Evolutionary conservation across 2,329 filamentous ascomycete species (phyloP).

Genomic region (Aspergillus texensis): DNA sequence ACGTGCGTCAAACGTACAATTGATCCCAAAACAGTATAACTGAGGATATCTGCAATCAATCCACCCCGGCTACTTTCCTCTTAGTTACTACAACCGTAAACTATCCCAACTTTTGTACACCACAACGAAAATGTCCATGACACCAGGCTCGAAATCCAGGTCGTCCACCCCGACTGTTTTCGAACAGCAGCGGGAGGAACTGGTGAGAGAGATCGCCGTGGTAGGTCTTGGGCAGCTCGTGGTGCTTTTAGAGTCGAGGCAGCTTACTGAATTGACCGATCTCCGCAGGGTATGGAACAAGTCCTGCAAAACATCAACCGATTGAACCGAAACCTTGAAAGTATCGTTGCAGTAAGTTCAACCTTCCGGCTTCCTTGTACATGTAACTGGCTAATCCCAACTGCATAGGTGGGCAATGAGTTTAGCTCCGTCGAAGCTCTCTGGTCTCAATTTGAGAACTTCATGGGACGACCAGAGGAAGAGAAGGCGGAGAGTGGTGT

Average conservation of each 20-base stretch:
- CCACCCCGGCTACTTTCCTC: too few species aligned
- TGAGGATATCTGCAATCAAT: background rate
- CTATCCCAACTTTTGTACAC: background rate
- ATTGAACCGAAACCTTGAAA: conserved; percentile 87
- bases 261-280: conserved; percentile 3
- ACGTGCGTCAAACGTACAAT: background rate
- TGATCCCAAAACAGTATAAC: background rate
- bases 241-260: background rate
- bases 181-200: conserved; percentile 46
- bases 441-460: conserved; percentile 95
- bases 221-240: conserved; percentile 27
- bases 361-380: background rate
- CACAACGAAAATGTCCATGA: conserved; percentile 19
- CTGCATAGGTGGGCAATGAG: conserved; percentile 79
- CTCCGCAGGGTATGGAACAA: conserved; percentile 71
- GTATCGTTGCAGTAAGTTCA: conserved; percentile 77
- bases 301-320: conserved; percentile 96
- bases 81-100: background rate
- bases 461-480: conserved; percentile 75
- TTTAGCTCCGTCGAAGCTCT: conserved; percentile 95
- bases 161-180: conserved; percentile 40
- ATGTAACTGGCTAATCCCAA: background rate
- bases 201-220: conserved; percentile 47
- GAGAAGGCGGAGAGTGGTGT: conserved; percentile 37
- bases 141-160: conserved; percentile 16